Evolutionary conservation across 352 stramenopile genomes (phyloP), one percentile per base, ranked within the genome.

Genomic region (Phytophthora foliorum): DNA sequence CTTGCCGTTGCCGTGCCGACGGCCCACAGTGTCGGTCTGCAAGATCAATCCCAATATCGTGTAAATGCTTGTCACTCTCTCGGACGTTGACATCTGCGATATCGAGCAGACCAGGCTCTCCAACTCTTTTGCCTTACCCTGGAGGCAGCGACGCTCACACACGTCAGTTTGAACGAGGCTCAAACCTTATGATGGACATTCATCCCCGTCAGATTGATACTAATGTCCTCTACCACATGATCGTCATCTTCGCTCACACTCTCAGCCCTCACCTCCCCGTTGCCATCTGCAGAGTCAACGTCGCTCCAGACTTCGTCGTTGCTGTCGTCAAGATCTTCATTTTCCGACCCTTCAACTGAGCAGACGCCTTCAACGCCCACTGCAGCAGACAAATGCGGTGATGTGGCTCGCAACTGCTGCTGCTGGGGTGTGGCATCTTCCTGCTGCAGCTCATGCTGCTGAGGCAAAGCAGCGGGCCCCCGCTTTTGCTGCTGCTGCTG

Each of bases 141-240:
- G 16, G 6, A 51, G 16, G 25, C 53, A 61, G 4, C 53, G 53
- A 31, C 53, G 53, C 24, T 58, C 34, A 24, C 51, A 58, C n/a
- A n/a, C n/a, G n/a, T n/a, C n/a, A n/a, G n/a, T n/a, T 14, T 17
- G 6, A 25, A 58, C 45, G 14, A 49, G 51, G 19, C 24, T 16
- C 19, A 24, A 6, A 58, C 32, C 22, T 36, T 46, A 5, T 49
- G 32, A 13, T 58, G 11, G 6, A 49, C 19, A 11, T 34, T 13
- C 5, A 58, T 21, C 19, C 48, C 51, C 5, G 48, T 58, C 51
- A 58, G 48, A 58, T 49, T 58, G 51, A 58, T 58, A 58, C 34
- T 36, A 16, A 58, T 48, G 8, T 48, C 51, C 32, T 46, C 32
- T n/a, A 36, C 51, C 8, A 2, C 22, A 8, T 5, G 4, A 10